These are phyloP conservation scores for Hypoxylon sp. DNA, from an alignment of 2,329 filamentous ascomycete genomes.

Conservation along the genomic window DNA sequence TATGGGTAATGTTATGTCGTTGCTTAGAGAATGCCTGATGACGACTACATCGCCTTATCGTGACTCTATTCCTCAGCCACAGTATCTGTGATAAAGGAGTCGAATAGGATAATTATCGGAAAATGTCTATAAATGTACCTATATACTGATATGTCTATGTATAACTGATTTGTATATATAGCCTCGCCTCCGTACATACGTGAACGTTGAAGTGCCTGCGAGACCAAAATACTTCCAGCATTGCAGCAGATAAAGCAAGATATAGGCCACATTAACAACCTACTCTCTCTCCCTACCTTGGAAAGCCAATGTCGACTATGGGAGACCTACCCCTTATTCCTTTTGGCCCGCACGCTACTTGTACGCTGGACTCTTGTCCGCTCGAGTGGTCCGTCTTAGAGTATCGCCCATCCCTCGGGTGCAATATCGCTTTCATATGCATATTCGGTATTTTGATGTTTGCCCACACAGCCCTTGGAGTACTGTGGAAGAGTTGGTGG, in stretches of 20 bases:
- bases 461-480: slow-evolving; percentile 62
- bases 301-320: background rate
- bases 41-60: slow-evolving; percentile 1
- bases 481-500: slow-evolving; percentile 64
- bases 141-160: background rate
- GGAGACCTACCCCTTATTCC: slow-evolving; percentile 7
- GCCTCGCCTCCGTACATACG: background rate
- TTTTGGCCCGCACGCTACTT: slow-evolving; percentile 65
- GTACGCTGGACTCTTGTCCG: slow-evolving; percentile 65
- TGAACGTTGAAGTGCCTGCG: background rate
- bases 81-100: background rate
- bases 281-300: background rate
- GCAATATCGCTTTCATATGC: slow-evolving; percentile 61
- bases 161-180: background rate
- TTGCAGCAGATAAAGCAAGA: background rate
- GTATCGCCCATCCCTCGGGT: slow-evolving; percentile 63
- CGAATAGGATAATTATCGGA: background rate
- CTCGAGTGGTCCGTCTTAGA: slow-evolving; percentile 62
- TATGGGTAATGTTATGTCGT: background rate
- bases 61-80: background rate
- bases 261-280: background rate
- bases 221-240: background rate
- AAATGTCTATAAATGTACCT: background rate
- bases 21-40: background rate
- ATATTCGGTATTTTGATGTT: slow-evolving; percentile 64